phyloP scores from a whole-genome alignment of 2,329 filamentous ascomycete species.

The Talaromyces atroroseus region DNA sequence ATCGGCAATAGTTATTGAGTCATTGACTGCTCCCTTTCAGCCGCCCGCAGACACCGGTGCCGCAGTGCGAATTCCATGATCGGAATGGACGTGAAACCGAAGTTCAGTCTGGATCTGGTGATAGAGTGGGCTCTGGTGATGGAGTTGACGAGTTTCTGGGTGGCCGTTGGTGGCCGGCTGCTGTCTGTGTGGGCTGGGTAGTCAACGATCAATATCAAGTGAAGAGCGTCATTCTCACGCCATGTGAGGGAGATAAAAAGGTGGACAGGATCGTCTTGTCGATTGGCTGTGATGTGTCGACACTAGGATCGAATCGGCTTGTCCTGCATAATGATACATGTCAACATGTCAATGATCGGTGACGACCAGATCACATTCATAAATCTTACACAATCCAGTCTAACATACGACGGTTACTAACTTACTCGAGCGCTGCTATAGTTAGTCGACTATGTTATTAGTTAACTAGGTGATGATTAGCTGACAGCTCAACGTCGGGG shows the following conservation, averaged over 20 bases:
- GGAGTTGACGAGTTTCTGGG: neutral
- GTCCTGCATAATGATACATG: neutral
- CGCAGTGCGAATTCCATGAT: neutral
- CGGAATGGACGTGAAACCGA: neutral
- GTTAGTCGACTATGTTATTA: no score
- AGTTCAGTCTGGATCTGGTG: neutral
- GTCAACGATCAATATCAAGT: no score
- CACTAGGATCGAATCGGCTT: neutral
- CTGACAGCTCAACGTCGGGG: no score
- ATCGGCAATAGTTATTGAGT: constrained; percentile 6
- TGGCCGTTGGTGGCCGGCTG: neutral
- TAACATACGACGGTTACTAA: no score
- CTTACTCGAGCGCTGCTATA: no score
- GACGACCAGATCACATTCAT: neutral
- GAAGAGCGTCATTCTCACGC: neutral
- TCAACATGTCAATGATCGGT: neutral
- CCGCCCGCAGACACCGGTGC: neutral
- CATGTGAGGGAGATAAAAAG: neutral
- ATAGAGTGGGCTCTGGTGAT: neutral
- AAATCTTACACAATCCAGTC: neutral
- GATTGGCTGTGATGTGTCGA: neutral
- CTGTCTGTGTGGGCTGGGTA: no score
- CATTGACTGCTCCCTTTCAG: constrained; percentile 6
- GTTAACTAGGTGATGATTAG: no score
- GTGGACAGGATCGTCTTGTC: neutral